Evolutionary conservation across 1,284 basidiomycete species (phyloP).

Genomic region (Thecaphora thlaspeos): DNA sequence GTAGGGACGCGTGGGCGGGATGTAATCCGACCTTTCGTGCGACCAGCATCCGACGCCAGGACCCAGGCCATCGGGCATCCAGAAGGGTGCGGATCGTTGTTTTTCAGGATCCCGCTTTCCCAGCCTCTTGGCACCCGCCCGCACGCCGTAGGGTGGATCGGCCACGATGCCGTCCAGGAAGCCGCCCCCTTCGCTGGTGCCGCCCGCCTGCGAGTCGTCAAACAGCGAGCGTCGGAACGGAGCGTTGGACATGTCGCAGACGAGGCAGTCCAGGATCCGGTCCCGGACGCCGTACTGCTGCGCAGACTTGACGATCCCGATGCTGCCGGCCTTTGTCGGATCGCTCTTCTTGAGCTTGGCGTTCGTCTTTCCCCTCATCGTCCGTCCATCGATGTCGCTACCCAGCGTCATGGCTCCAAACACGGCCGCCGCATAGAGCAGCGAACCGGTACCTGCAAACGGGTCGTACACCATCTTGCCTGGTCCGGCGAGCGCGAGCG

Average conservation of each 20-base stretch:
- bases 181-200: conserved; percentile 59
- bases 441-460: conserved; percentile 93
- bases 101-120: conserved; percentile 65
- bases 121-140: conserved; percentile 91
- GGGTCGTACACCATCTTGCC: conserved; percentile 94
- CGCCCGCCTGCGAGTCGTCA: too few species aligned
- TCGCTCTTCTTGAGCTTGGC: conserved; percentile 24
- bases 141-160: conserved; percentile 73
- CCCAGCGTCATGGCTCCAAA: conserved; percentile 87
- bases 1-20: conserved; percentile 79
- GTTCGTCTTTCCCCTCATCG: conserved; percentile 86
- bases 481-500: conserved; percentile 81
- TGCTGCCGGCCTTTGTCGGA: conserved; percentile 10
- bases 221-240: conserved; percentile 75
- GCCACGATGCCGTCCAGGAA: conserved; percentile 82
- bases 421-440: conserved; percentile 72
- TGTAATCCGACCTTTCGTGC: conserved; percentile 56
- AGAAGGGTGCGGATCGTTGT: conserved; percentile 50
- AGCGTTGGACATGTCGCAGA: conserved; percentile 84
- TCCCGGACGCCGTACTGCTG: conserved; percentile 77
- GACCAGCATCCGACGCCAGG: conserved; percentile 34
- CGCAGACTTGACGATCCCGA: conserved; percentile 73
- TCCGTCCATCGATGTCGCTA: conserved; percentile 94
- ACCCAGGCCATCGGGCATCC: conserved; percentile 53
- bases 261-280: conserved; percentile 78